Evolutionary conservation across 495 filamentous ascomycete genomes (phyloP).

Genomic region (Hypomontagnella submonticulosa): DNA sequence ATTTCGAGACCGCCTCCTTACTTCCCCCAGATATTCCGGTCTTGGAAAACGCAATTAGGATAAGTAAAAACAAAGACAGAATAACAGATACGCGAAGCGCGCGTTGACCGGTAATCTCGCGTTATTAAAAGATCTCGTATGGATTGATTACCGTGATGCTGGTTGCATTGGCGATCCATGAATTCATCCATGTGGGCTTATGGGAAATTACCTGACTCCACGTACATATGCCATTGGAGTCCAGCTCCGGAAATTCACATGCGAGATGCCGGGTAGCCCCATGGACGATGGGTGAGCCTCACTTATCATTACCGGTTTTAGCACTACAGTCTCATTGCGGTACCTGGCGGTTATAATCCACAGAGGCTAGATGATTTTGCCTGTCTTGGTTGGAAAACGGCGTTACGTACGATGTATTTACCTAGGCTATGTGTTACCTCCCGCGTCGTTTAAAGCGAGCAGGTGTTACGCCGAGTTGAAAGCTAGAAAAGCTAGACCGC

Average conservation of each 20-base stretch:
- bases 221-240: not conserved
- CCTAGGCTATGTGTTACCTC: not conserved
- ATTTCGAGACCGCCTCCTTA: too few relatives aligned
- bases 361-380: constrained; percentile 6
- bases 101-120: constrained; percentile 25
- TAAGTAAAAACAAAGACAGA: not conserved
- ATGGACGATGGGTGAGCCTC: constrained; percentile 17
- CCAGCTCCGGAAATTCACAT: constrained; percentile 14
- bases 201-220: constrained; percentile 33
- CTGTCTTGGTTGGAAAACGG: not conserved
- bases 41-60: not conserved
- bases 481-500: constrained; percentile 5
- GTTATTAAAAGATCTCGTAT: constrained; percentile 40
- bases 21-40: not conserved
- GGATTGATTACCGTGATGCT: constrained; percentile 29
- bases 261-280: constrained; percentile 18
- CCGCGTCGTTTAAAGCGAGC: too few relatives aligned
- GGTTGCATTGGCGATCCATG: constrained; percentile 30
- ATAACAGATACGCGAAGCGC: not conserved
- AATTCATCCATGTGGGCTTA: constrained; percentile 22
- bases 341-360: constrained; percentile 4
- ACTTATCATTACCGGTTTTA: constrained; percentile 4
- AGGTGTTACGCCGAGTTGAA: not conserved
- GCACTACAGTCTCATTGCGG: not conserved
- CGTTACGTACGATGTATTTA: not conserved